Evolutionary conservation across 139 green algal species (phyloP), one percentile per base, ranked within the genome.

Genomic region (Tetraselmis striata): DNA sequence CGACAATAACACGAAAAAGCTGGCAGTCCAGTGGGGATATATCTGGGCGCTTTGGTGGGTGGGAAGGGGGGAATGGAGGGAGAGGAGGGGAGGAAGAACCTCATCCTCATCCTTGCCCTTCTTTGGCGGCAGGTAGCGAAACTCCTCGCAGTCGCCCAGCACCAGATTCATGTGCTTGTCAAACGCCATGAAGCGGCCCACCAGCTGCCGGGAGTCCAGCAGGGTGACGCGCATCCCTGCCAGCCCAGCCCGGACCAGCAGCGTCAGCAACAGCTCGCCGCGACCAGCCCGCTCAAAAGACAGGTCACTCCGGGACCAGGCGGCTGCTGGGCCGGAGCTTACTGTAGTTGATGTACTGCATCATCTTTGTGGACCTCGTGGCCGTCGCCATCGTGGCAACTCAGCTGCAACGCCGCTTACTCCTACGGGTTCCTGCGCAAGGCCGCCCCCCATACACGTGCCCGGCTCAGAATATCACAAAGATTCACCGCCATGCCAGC

Each of bases 101-200:
- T 97, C 94, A 26, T 94, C 92, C 77, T 95, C 92, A 31, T 88
- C 82, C 32, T 90, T 88, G 0, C 94, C 94, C 87, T 99, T 99
- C 85, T 98, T 98, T 5, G 95, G 93, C 26, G 97, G 95, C 78
- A 99, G 86, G 83, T 93, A 95, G 24, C 97, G 87, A 87, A 95
- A 98, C 89, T 99, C 97, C 83, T 99, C 97, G 0, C 94, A 90
- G 79, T 99, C 97, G 1, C 94, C 97, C 67, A 99, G 86, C 45
- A 99, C 97, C 29, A 99, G 85, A 85, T 99, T 99, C 93, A 99
- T 96, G 85, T 99, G 97, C 28, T 94, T 90, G 82, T 99, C 97
- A 83, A 98, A 99, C 0, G 97, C 97, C 95, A 99, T 98, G 85
- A 99, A 99, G 82, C 97, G 97, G 82, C 94, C 97, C 59, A 98